Conservation (phyloP, 805 yeast species). For the Lipomyces orientalis region DNA sequence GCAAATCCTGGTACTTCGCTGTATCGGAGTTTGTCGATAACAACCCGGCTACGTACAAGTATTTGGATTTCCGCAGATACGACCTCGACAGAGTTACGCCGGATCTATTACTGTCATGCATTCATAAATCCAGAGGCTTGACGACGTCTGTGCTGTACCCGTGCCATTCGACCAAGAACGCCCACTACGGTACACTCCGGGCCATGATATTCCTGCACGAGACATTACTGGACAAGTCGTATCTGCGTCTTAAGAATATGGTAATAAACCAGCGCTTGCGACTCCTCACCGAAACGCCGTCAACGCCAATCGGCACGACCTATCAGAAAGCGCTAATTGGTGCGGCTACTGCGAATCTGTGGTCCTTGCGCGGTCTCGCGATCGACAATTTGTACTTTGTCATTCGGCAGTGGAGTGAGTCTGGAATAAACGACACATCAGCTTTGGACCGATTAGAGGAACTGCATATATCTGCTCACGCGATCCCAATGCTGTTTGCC, state of each 20-base stretch:
- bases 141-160: constrained; percentile 26
- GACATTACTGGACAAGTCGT: constrained; percentile 20
- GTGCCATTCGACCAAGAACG: constrained; percentile 29
- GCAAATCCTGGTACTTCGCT: constrained; percentile 15
- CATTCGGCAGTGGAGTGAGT: constrained; percentile 26
- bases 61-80: constrained; percentile 27
- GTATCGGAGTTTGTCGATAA: constrained; percentile 24
- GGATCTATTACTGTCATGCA: constrained; percentile 18
- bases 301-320: background rate
- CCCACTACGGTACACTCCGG: constrained; percentile 23
- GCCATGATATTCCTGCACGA: constrained; percentile 31
- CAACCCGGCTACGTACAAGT: constrained; percentile 26
- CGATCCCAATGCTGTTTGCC: constrained; percentile 27
- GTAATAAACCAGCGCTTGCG: constrained; percentile 8
- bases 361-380: constrained; percentile 21
- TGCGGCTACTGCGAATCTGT: constrained; percentile 6
- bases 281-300: background rate
- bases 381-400: constrained; percentile 27
- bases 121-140: constrained; percentile 20
- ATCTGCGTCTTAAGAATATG: constrained; percentile 13
- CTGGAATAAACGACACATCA: constrained; percentile 17
- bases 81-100: constrained; percentile 29
- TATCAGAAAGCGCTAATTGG: background rate
- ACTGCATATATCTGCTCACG: constrained; percentile 29
- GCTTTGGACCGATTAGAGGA: constrained; percentile 20